Evolutionary conservation across 495 filamentous ascomycete species (phyloP).

Genomic region (Talaromyces ruber): DNA sequence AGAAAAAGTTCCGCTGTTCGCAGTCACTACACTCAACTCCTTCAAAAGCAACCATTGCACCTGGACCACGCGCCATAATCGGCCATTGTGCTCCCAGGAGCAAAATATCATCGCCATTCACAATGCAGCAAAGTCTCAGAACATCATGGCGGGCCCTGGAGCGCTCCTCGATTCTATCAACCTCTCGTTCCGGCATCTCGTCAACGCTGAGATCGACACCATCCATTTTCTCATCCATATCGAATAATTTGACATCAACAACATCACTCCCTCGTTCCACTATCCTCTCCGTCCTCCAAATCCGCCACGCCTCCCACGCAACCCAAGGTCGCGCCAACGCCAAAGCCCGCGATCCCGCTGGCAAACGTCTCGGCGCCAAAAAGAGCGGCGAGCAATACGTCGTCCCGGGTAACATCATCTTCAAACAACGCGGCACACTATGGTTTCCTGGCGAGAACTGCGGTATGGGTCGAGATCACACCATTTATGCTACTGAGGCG

Average conservation of each 20-base stretch:
- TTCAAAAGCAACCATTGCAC: conserved; percentile 8
- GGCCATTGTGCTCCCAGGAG: conserved; percentile 11
- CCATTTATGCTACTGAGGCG: conserved; percentile 74
- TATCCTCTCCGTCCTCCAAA: conserved; percentile 26
- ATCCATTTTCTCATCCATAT: neutral
- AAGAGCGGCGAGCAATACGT: conserved; percentile 87
- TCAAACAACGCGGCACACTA: conserved; percentile 85
- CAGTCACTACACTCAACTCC: neutral
- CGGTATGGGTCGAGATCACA: conserved; percentile 92
- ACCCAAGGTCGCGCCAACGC: conserved; percentile 79
- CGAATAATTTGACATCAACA: neutral
- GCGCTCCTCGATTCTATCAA: conserved; percentile 18
- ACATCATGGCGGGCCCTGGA: conserved; percentile 33
- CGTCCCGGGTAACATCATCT: conserved; percentile 93
- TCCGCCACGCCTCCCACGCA: conserved; percentile 76
- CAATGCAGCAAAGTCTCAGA: conserved; percentile 32
- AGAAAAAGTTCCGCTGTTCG: conserved; percentile 24
- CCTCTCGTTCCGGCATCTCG: neutral
- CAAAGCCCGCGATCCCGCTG: conserved; percentile 72
- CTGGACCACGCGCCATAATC: conserved; percentile 11
- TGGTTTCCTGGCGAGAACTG: conserved; percentile 95
- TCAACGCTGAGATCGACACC: neutral
- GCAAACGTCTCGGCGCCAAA: conserved; percentile 93
- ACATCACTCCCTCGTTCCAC: conserved; percentile 15
- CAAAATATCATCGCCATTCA: conserved; percentile 18